phyloP scores from a whole-genome alignment of 1,139 yeast genomes.

The Kurtzmaniella natalensis region DNA sequence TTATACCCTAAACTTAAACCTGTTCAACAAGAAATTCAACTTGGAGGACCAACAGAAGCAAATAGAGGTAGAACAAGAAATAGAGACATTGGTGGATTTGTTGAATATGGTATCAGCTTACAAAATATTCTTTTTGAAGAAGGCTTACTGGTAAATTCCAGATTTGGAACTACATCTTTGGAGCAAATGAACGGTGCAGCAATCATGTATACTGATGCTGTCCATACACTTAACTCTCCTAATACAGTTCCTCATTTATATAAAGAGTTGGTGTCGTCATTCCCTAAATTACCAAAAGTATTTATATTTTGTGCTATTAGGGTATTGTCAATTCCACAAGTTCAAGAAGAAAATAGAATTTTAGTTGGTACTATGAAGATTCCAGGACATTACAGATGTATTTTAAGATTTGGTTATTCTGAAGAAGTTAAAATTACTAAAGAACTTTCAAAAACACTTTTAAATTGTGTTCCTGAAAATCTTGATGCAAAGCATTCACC shows the following conservation, averaged over 20 bases:
- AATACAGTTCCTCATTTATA: conserved; percentile 42
- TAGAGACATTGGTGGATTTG: neutral
- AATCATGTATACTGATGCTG: conserved; percentile 35
- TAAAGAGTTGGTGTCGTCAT: conserved; percentile 28
- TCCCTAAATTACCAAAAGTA: conserved; percentile 38
- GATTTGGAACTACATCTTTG: conserved; percentile 19
- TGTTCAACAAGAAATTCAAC: conserved; percentile 10
- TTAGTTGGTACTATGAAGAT: conserved; percentile 34
- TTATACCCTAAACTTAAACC: conserved; percentile 22
- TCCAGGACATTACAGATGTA: conserved; percentile 43
- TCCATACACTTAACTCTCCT: conserved; percentile 29
- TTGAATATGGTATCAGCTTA: conserved; percentile 2
- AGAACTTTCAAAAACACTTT: conserved; percentile 21
- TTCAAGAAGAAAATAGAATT: conserved; percentile 33
- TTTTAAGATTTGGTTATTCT: conserved; percentile 44
- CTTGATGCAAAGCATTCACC: conserved; percentile 13
- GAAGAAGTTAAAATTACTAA: conserved; percentile 31
- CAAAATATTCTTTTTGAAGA: conserved; percentile 1
- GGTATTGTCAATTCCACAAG: conserved; percentile 37
- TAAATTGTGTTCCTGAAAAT: conserved; percentile 19
- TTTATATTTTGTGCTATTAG: conserved; percentile 40
- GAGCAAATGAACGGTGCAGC: conserved; percentile 32
- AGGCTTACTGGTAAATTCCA: conserved; percentile 14
- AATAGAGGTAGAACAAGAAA: neutral
- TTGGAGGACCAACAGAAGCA: neutral